Evolutionary conservation across 352 stramenopile genomes (phyloP), one percentile per base, ranked within the genome.

Genomic region (Blastocystis sp.): DNA sequence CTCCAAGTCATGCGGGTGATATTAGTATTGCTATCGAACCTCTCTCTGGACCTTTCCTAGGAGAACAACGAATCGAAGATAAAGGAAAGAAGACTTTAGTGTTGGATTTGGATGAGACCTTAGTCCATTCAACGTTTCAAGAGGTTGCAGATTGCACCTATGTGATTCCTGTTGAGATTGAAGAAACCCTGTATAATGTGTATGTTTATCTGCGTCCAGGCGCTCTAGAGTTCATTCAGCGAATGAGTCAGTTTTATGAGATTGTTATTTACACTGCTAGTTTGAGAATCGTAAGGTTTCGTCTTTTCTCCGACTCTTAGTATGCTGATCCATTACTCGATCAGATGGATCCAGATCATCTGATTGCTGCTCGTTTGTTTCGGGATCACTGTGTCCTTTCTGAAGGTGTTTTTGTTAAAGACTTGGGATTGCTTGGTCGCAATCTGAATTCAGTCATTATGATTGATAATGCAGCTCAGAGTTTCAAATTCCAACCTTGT

Each of bases 381-480:
- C 94, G 96, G 19, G 95, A 98, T 89, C 95, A 96, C 82, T 99
- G 96, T 90, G 95, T 98, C 56, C 95, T 96, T 91, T 97, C 97
- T 81, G 93, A 98, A 90, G 95, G 95, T 57, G 96, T 95, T 90
- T 98, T 98, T 91, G 95, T 98, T 37, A 98, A 99, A 92, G 97
- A 99, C 90, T 90, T 99, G 57, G 96, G 93, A 48, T 82, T 98
- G 13, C 90, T 99, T 5, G 95, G 97, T 89, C 93, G 96, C 35
- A 92, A 98, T 35, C 92, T 98, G 33, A 92, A 92, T 22, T 94
- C 98, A 90, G 94, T 93, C 27, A 98, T 99, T 89, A 98, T 99
- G 90, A 97, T 99, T 82, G 97, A 99, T 92, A 99, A 99, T 91
- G 98, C 95, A 75, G 96, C 97, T n/a, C 96, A 95, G 91, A 97